A percentile compares a stretch with the other conserved stretches of the same genome.
phyloP scores from a whole-genome alignment of 805 yeast species.

The Starmerella bombicola region DNA sequence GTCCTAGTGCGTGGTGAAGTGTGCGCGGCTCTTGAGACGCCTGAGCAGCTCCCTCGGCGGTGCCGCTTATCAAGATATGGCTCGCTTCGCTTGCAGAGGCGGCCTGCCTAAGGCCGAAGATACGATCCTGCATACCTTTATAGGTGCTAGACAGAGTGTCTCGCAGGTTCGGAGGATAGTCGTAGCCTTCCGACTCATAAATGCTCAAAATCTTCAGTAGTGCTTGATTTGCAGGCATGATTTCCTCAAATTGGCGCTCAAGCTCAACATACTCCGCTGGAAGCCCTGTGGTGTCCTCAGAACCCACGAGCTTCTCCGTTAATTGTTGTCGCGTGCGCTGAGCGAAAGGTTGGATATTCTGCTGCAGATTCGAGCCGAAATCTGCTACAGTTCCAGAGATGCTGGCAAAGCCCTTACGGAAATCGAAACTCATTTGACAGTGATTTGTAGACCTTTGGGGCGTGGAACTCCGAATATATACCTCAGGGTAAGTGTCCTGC shows the following conservation, averaged over 20 bases:
- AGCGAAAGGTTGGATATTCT: conserved; percentile 55
- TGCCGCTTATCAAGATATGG: conserved; percentile 38
- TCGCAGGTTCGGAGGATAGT: conserved; percentile 63
- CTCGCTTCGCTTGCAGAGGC: conserved; percentile 74
- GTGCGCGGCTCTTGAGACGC: conserved; percentile 62
- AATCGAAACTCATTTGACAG: conserved; percentile 26
- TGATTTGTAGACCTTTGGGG: too few species aligned
- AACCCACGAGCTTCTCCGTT: conserved; percentile 68
- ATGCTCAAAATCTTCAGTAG: conserved; percentile 42
- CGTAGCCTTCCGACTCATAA: conserved; percentile 68
- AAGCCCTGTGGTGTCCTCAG: conserved; percentile 70
- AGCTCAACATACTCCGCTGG: conserved; percentile 70
- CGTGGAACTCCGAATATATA: too few species aligned
- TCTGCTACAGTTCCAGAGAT: conserved; percentile 29
- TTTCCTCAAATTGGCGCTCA: conserved; percentile 60
- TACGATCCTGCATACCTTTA: conserved; percentile 49
- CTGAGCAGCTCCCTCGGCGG: conserved; percentile 29
- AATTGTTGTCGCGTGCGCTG: conserved; percentile 68
- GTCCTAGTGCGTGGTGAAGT: conserved; percentile 64
- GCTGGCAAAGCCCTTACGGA: conserved; percentile 31
- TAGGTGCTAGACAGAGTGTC: conserved; percentile 69
- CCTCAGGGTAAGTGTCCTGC: too few species aligned
- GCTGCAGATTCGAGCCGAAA: conserved; percentile 24
- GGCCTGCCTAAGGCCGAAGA: conserved; percentile 56
- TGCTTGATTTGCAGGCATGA: conserved; percentile 53